A percentile compares a stretch with the other conserved stretches of the same genome.
These are phyloP conservation scores for Balamuthia mandrillaris DNA, from an alignment of 208 protist species.

Conservation along the genomic window DNA sequence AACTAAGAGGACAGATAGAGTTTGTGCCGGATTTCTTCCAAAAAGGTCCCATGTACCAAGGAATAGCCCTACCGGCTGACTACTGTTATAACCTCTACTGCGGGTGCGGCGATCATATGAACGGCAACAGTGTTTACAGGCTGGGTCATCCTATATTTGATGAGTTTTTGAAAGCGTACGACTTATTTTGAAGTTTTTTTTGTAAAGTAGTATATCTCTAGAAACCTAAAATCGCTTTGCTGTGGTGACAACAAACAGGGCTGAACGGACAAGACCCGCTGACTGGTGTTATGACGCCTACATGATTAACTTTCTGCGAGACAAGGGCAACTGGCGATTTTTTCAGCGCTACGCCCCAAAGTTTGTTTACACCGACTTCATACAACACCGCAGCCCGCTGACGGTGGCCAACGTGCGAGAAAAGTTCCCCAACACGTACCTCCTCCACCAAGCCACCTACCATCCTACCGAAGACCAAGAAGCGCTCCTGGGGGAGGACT, in stretches of 20 bases:
- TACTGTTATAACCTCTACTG: conserved; percentile 39
- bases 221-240: no score
- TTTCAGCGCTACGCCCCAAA: conserved; percentile 38
- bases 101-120: conserved; percentile 33
- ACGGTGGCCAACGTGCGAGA: neutral
- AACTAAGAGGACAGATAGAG: no score
- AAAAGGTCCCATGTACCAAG: conserved; percentile 34
- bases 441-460: conserved; percentile 9
- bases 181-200: no score
- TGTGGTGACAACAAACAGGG: no score
- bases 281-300: conserved; percentile 36
- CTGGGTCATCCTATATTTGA: conserved; percentile 28
- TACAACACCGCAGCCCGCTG: conserved; percentile 22
- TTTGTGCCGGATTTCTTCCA: conserved; percentile 21
- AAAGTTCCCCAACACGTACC: conserved; percentile 23
- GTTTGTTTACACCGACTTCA: conserved; percentile 42
- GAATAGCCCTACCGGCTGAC: neutral
- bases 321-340: conserved; percentile 1
- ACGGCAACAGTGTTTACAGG: conserved; percentile 25
- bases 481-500: neutral
- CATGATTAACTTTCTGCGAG: conserved; percentile 4
- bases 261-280: no score
- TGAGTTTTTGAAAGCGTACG: conserved; percentile 10
- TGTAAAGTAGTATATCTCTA: no score
- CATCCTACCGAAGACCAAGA: neutral